Percentiles rank a stretch among this genome's conserved stretches.
phyloP scores from a whole-genome alignment of 495 filamentous ascomycete species.

The Oleoguttula mirabilis region DNA sequence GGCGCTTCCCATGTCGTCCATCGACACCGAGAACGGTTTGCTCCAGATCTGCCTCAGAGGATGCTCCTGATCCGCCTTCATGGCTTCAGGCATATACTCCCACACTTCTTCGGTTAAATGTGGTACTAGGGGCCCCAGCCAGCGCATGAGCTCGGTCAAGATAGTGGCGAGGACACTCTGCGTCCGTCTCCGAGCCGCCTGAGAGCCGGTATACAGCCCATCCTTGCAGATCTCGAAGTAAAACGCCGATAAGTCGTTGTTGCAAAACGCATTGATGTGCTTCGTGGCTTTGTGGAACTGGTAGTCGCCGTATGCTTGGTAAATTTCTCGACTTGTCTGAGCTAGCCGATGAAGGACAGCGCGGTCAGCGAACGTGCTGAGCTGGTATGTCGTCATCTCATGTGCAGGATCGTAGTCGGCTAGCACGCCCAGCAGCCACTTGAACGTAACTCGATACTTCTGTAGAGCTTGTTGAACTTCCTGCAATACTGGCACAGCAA shows the following conservation, averaged over 20 bases:
- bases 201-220: conserved; percentile 66
- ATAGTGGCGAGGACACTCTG: conserved; percentile 63
- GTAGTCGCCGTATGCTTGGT: conserved; percentile 50
- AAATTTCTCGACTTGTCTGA: conserved; percentile 46
- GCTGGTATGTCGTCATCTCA: conserved; percentile 18
- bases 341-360: conserved; percentile 67
- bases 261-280: conserved; percentile 65
- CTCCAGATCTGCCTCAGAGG: conserved; percentile 37
- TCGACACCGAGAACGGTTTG: not conserved
- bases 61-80: conserved; percentile 45
- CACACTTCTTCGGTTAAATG: conserved; percentile 80
- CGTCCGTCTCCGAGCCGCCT: conserved; percentile 41
- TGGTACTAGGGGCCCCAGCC: conserved; percentile 71
- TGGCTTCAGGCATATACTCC: conserved; percentile 54
- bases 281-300: conserved; percentile 73
- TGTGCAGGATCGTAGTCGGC: conserved; percentile 41
- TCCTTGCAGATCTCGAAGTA: conserved; percentile 92
- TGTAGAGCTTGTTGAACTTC: conserved; percentile 60
- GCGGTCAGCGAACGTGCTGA: conserved; percentile 44
- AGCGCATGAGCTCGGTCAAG: conserved; percentile 55
- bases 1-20: not conserved
- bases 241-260: conserved; percentile 74
- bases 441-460: conserved; percentile 78
- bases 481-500: conserved; percentile 62
- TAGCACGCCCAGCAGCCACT: conserved; percentile 74